Evolutionary conservation across 306 rosid genomes (phyloP).

Genomic region (Begonia masoniana): DNA sequence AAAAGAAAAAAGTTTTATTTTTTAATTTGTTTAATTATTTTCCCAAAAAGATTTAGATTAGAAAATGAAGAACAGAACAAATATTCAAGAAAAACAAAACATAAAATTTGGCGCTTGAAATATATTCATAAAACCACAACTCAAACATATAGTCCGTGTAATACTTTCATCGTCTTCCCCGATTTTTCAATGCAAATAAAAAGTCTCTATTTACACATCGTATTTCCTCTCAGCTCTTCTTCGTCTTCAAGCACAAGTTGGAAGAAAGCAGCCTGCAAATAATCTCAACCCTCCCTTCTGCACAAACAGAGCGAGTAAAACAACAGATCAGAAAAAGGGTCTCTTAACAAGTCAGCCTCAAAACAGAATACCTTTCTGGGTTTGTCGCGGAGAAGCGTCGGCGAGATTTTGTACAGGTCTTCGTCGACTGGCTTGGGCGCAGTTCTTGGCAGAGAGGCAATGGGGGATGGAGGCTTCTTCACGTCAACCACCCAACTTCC

Average conservation of each 20-base stretch:
- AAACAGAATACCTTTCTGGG: slow-evolving; percentile 44
- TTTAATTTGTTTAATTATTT: too few species aligned
- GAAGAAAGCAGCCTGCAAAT: slow-evolving; percentile 70
- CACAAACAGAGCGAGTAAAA: slow-evolving; percentile 11
- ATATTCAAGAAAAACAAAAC: too few species aligned
- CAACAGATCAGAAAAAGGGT: not conserved
- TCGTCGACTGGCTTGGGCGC: slow-evolving; percentile 67
- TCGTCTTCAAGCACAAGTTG: slow-evolving; percentile 61
- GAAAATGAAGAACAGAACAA: too few species aligned
- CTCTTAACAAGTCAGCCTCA: too few species aligned
- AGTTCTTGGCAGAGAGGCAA: slow-evolving; percentile 14
- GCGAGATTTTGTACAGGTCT: slow-evolving; percentile 75
- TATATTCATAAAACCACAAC: too few species aligned
- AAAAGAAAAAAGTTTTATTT: too few species aligned
- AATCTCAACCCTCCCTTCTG: slow-evolving; percentile 78
- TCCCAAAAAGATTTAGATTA: too few species aligned
- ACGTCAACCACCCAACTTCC: slow-evolving; percentile 31
- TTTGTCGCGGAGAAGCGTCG: slow-evolving; percentile 41
- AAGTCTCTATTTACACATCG: too few species aligned
- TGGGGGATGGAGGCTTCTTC: slow-evolving; percentile 23
- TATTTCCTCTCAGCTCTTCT: not conserved
- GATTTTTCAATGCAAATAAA: too few species aligned
- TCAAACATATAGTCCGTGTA: too few species aligned
- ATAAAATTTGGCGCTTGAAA: too few species aligned
- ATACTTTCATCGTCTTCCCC: too few species aligned